Percentiles rank a stretch among this genome's conserved stretches.
Evolutionary conservation across 1,284 basidiomycete genomes (phyloP).

Genomic region (Heliocybe sulcata): DNA sequence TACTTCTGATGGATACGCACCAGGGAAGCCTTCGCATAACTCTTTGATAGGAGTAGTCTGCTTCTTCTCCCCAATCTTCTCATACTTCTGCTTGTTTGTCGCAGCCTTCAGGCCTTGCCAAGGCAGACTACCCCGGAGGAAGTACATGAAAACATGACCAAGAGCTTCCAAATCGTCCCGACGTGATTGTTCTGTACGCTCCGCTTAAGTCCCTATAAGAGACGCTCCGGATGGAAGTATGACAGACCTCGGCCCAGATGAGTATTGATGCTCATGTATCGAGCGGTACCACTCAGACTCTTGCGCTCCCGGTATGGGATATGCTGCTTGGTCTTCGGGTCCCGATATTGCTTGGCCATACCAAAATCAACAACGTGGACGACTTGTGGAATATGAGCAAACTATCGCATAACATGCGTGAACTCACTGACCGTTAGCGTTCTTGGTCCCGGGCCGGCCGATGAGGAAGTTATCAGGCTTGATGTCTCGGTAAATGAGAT

Average conservation of each 20-base stretch:
- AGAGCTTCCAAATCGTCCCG: slow-evolving; percentile 93
- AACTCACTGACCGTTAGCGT: slow-evolving; percentile 55
- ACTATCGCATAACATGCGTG: not conserved
- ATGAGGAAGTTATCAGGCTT: slow-evolving; percentile 98
- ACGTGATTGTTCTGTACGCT: slow-evolving; percentile 77
- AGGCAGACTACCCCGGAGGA: slow-evolving; percentile 85
- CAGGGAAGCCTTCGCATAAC: slow-evolving; percentile 87
- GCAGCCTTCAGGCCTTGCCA: slow-evolving; percentile 98
- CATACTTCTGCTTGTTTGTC: slow-evolving; percentile 98
- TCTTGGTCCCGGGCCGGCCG: slow-evolving; percentile 85
- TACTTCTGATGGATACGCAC: slow-evolving; percentile 33
- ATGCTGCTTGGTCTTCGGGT: slow-evolving; percentile 95
- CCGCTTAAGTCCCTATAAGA: slow-evolving; percentile 1
- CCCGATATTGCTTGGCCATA: slow-evolving; percentile 97
- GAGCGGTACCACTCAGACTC: slow-evolving; percentile 84
- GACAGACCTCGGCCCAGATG: slow-evolving; percentile 81
- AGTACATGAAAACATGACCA: slow-evolving; percentile 98
- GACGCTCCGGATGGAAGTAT: slow-evolving; percentile 10
- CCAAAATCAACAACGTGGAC: slow-evolving; percentile 84
- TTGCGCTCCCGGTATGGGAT: slow-evolving; percentile 96
- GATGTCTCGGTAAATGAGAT: slow-evolving; percentile 96
- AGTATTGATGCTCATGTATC: slow-evolving; percentile 98
- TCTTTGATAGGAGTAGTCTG: slow-evolving; percentile 95
- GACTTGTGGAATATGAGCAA: slow-evolving; percentile 18
- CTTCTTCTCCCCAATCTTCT: slow-evolving; percentile 99